Percentiles rank a stretch among this genome's conserved stretches.
phyloP scores from a whole-genome alignment of 164 flowering plant genomes.

The Macadamia tetraphylla region DNA sequence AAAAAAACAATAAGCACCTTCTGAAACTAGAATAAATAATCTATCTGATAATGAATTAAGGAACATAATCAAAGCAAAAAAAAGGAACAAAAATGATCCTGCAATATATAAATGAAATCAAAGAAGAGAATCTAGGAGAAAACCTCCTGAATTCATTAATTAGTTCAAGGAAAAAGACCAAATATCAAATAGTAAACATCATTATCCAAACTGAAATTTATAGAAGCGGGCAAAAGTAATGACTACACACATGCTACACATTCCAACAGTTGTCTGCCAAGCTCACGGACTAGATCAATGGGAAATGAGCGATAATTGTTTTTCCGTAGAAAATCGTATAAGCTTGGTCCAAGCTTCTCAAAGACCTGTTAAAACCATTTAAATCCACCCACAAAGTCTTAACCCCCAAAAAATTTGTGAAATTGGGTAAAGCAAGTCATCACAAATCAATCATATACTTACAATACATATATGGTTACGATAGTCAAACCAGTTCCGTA shows the following conservation, averaged over 20 bases:
- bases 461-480: constrained; percentile 99
- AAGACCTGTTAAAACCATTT: constrained; percentile 95
- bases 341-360: constrained; percentile 99
- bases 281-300: constrained; percentile 98
- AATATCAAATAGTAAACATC: background rate
- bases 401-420: constrained; percentile 48
- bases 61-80: background rate
- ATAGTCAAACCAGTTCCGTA: constrained; percentile 99
- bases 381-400: constrained; percentile 62
- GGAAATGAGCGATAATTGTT: constrained; percentile 99
- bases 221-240: constrained; percentile 22
- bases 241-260: constrained; percentile 99
- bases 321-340: constrained; percentile 99
- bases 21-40: background rate
- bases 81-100: too few relatives aligned
- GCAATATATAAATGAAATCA: too few relatives aligned
- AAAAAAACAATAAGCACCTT: too few relatives aligned
- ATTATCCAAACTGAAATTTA: constrained; percentile 5
- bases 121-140: background rate
- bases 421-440: constrained; percentile 68
- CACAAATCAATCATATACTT: constrained; percentile 69
- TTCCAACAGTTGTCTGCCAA: constrained; percentile 98
- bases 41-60: too few relatives aligned
- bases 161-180: too few relatives aligned
- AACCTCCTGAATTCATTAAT: too few relatives aligned